phyloP scores from a whole-genome alignment of 495 filamentous ascomycete genomes.

The Penicillium bovifimosum region DNA sequence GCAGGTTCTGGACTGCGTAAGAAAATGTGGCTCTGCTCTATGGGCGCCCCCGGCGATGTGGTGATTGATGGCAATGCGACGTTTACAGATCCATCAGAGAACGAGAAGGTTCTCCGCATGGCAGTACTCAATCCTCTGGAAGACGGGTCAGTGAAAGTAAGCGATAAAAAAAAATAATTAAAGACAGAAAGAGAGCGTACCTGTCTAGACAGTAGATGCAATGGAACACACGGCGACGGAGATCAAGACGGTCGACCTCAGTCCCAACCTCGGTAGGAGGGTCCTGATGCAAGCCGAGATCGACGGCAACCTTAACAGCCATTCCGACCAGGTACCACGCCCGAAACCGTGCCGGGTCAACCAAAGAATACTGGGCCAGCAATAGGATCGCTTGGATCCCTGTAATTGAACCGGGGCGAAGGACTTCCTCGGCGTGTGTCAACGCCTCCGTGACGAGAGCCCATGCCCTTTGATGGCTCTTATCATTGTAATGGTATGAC shows the following conservation, averaged over 20 bases:
- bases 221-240: conserved; percentile 75
- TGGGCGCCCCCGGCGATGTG: conserved; percentile 28
- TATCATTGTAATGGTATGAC: conserved; percentile 62
- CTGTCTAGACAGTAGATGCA: conserved; percentile 83
- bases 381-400: conserved; percentile 82
- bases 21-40: conserved; percentile 40
- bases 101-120: conserved; percentile 76
- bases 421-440: conserved; percentile 67
- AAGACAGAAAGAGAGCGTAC: conserved; percentile 43
- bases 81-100: conserved; percentile 80
- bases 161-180: not conserved
- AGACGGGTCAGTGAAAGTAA: conserved; percentile 3
- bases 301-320: conserved; percentile 75
- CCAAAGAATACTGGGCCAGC: conserved; percentile 78
- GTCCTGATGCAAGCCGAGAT: conserved; percentile 87
- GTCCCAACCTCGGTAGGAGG: conserved; percentile 59
- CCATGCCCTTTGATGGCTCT: conserved; percentile 57
- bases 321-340: conserved; percentile 88
- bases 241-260: conserved; percentile 60
- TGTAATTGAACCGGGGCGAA: conserved; percentile 72
- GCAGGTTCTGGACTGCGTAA: conserved; percentile 45
- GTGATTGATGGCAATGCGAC: conserved; percentile 51
- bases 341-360: conserved; percentile 84
- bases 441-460: conserved; percentile 65
- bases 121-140: conserved; percentile 73